Percentiles rank a stretch among this genome's conserved stretches.
phyloP scores from a whole-genome alignment of 495 filamentous ascomycete genomes.

The Aspergillus cristatus region DNA sequence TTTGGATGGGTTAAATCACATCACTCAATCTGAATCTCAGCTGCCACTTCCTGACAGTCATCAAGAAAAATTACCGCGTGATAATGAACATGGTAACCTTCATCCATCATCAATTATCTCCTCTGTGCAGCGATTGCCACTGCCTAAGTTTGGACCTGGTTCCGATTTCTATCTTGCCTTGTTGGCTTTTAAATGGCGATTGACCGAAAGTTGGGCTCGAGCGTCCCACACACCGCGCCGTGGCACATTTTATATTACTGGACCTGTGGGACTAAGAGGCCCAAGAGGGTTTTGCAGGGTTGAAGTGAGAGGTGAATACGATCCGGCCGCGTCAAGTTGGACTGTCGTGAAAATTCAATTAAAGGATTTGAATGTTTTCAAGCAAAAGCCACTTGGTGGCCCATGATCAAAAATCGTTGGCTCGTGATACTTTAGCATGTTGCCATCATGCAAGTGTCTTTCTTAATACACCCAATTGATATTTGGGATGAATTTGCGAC shows the following conservation, averaged over 20 bases:
- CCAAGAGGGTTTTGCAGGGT: slow-evolving; percentile 45
- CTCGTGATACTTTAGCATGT: no score
- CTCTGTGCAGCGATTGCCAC: slow-evolving; percentile 25
- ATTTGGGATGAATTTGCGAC: no score
- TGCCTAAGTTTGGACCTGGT: slow-evolving; percentile 28
- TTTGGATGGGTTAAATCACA: slow-evolving; percentile 13
- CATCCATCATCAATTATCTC: slow-evolving; percentile 28
- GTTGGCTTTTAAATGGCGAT: slow-evolving; percentile 43
- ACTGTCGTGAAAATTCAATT: slow-evolving; percentile 22
- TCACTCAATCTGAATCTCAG: slow-evolving; percentile 16
- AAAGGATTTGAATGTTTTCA: slow-evolving; percentile 23
- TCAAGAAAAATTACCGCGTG: slow-evolving; percentile 9
- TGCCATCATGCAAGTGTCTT: no score
- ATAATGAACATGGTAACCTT: slow-evolving; percentile 15
- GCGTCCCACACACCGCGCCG: slow-evolving; percentile 39
- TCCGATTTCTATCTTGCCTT: slow-evolving; percentile 34
- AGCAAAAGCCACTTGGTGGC: slow-evolving; percentile 19
- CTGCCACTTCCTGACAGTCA: slow-evolving; percentile 8
- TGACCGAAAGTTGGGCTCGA: slow-evolving; percentile 26
- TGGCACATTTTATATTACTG: slow-evolving; percentile 54
- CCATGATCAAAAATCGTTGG: slow-evolving; percentile 1
- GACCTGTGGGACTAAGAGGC: slow-evolving; percentile 57
- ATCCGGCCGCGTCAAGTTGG: slow-evolving; percentile 41
- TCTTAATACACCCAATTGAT: no score
- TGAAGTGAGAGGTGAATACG: slow-evolving; percentile 51